Percentiles rank a stretch among this genome's conserved stretches.
phyloP scores from a whole-genome alignment of 2,329 filamentous ascomycete species.

The Xylaria sp. region DNA sequence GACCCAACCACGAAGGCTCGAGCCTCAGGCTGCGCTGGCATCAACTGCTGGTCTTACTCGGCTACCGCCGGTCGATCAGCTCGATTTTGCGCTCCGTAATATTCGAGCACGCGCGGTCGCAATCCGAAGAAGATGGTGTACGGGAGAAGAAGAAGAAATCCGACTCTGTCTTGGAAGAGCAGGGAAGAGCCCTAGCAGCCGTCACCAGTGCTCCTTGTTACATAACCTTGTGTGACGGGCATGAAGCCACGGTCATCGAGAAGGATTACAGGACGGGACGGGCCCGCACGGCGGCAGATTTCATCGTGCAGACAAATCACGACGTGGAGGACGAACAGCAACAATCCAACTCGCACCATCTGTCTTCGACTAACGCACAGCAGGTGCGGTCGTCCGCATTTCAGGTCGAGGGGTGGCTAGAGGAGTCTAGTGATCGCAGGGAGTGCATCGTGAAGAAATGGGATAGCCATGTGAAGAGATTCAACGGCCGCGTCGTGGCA shows the following conservation, averaged over 20 bases:
- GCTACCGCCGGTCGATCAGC: slow-evolving; percentile 55
- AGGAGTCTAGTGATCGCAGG: slow-evolving; percentile 38
- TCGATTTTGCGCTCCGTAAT: slow-evolving; percentile 48
- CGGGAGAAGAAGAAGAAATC: not conserved
- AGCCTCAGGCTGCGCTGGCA: slow-evolving; percentile 48
- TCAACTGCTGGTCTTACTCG: slow-evolving; percentile 56
- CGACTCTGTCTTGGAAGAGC: slow-evolving; percentile 7
- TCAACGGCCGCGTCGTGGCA: slow-evolving; percentile 13
- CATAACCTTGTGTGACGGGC: slow-evolving; percentile 56
- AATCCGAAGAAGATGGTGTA: not conserved
- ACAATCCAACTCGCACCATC: slow-evolving; percentile 1
- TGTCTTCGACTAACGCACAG: no score
- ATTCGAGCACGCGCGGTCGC: not conserved
- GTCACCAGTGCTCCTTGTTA: slow-evolving; percentile 58
- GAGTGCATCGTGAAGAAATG: slow-evolving; percentile 43
- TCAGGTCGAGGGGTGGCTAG: slow-evolving; percentile 31
- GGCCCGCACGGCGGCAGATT: slow-evolving; percentile 48
- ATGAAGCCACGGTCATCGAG: slow-evolving; percentile 52
- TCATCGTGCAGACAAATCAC: slow-evolving; percentile 61
- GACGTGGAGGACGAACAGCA: slow-evolving; percentile 39
- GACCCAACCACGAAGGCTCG: slow-evolving; percentile 49
- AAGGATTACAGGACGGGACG: slow-evolving; percentile 55
- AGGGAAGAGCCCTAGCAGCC: slow-evolving; percentile 37
- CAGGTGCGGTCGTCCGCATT: slow-evolving; percentile 8
- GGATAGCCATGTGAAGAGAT: slow-evolving; percentile 33